These are phyloP conservation scores for Populus trichocarpa DNA, from an alignment of 441 rosid genomes.

Conservation along the genomic window DNA sequence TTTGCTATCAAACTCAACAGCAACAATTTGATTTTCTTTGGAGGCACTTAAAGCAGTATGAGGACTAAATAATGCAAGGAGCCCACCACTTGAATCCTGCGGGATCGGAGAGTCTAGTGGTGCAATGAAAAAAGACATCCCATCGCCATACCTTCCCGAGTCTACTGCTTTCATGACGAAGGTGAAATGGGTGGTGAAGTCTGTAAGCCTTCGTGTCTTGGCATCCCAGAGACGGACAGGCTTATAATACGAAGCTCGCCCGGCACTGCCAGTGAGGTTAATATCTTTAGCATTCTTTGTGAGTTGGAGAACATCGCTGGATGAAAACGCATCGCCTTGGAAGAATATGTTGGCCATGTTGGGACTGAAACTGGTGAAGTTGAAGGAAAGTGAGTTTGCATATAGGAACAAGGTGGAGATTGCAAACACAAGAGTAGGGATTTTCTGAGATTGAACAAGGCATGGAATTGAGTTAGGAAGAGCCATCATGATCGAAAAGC, in stretches of 20 bases:
- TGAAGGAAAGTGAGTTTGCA: slow-evolving; percentile 44
- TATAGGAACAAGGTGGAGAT: slow-evolving; percentile 15
- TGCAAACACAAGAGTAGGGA: slow-evolving; percentile 2
- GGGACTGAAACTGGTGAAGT: slow-evolving; percentile 38
- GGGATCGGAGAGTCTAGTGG: slow-evolving; percentile 40
- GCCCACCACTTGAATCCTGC: slow-evolving; percentile 36
- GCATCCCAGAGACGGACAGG: slow-evolving; percentile 54
- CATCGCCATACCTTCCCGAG: slow-evolving; percentile 28
- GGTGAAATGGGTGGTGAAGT: slow-evolving; percentile 50
- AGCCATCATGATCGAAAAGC: slow-evolving; percentile 5
- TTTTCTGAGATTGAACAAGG: background rate
- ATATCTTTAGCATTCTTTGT: slow-evolving; percentile 32
- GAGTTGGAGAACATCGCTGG: slow-evolving; percentile 28
- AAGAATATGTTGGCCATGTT: slow-evolving; percentile 34
- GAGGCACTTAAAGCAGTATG: slow-evolving; percentile 13
- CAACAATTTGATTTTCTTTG: slow-evolving; percentile 31
- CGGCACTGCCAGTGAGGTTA: slow-evolving; percentile 33
- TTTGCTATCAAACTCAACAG: slow-evolving; percentile 52
- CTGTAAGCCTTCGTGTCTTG: slow-evolving; percentile 29
- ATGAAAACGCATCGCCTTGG: slow-evolving; percentile 45
- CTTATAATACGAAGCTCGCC: slow-evolving; percentile 40
- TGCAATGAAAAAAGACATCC: slow-evolving; percentile 46
- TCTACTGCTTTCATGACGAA: slow-evolving; percentile 26
- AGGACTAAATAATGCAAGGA: slow-evolving; percentile 36
- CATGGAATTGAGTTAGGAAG: background rate